A percentile compares a stretch with the other conserved stretches of the same genome.
These are phyloP conservation scores for Chlamydomonas schloesseri DNA, from an alignment of 139 green algal genomes.

Conservation along the genomic window DNA sequence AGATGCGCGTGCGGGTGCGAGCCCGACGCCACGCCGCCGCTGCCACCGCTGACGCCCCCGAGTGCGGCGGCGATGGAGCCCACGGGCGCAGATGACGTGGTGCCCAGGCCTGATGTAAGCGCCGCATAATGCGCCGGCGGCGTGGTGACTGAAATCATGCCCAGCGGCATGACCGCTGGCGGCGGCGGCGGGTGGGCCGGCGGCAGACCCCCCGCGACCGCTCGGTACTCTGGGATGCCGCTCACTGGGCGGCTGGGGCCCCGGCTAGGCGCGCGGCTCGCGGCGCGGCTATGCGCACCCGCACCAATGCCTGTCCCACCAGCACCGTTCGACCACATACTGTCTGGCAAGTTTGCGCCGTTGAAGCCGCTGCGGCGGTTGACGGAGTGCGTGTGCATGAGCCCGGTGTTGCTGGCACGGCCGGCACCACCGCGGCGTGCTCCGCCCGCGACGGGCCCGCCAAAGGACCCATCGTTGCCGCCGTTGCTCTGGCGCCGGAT, in stretches of 20 bases:
- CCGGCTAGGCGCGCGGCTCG: not conserved
- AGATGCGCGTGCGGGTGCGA: not conserved
- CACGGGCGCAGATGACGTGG: not conserved
- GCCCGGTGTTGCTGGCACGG: not conserved
- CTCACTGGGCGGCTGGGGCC: slow-evolving; percentile 4
- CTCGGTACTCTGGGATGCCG: not conserved
- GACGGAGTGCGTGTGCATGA: not conserved
- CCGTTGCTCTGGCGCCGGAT: not conserved
- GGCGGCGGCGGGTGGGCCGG: not conserved
- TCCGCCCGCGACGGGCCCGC: too few species aligned
- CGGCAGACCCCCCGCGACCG: not conserved
- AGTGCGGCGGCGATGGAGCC: not conserved
- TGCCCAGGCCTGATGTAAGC: not conserved
- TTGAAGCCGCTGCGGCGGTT: not conserved
- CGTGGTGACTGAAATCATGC: not conserved
- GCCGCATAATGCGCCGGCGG: not conserved
- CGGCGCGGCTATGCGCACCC: not conserved
- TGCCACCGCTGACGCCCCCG: not conserved
- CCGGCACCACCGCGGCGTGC: too few species aligned
- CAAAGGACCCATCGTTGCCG: not conserved
- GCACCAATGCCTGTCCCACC: not conserved
- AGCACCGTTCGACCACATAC: too few species aligned
- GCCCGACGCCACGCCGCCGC: not conserved
- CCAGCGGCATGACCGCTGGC: not conserved
- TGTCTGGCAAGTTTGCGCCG: too few species aligned